A percentile compares a stretch with the other conserved stretches of the same genome.
phyloP scores from a whole-genome alignment of 108 stramenopile species.

The Cyclotella atomus region DNA sequence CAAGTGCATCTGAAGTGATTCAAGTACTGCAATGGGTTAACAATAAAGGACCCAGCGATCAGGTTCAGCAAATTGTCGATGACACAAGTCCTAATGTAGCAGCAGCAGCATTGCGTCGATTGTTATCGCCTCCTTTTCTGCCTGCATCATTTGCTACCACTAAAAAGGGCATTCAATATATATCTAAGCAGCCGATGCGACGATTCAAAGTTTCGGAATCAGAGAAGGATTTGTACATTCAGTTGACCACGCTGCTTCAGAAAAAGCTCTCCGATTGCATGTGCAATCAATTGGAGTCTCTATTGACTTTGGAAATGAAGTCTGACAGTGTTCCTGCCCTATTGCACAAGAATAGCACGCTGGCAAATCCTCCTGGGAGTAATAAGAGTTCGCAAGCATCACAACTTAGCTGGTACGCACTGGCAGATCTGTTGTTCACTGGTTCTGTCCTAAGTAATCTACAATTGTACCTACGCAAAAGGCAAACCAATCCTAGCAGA shows the following conservation, averaged over 20 bases:
- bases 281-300: not conserved
- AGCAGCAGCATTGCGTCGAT: conserved; percentile 36
- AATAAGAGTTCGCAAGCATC: not conserved
- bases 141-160: conserved; percentile 13
- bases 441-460: conserved; percentile 9
- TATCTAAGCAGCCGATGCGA: not conserved
- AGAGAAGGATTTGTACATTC: conserved; percentile 4
- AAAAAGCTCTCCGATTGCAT: conserved; percentile 12
- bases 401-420: conserved; percentile 23
- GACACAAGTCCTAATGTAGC: conserved; percentile 34
- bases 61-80: conserved; percentile 15
- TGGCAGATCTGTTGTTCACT: conserved; percentile 17
- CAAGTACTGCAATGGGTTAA: conserved; percentile 8
- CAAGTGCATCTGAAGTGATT: conserved; percentile 23
- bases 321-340: not conserved
- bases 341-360: not conserved
- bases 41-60: conserved; percentile 5
- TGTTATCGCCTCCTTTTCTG: conserved; percentile 32
- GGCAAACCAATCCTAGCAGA: not conserved
- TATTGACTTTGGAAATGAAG: not conserved
- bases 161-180: conserved; percentile 3
- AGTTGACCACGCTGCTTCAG: not conserved
- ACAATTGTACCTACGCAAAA: not conserved
- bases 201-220: not conserved
- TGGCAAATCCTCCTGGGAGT: conserved; percentile 1